phyloP scores from a whole-genome alignment of 345 rosid species.

The Eucalyptus curtisii region DNA sequence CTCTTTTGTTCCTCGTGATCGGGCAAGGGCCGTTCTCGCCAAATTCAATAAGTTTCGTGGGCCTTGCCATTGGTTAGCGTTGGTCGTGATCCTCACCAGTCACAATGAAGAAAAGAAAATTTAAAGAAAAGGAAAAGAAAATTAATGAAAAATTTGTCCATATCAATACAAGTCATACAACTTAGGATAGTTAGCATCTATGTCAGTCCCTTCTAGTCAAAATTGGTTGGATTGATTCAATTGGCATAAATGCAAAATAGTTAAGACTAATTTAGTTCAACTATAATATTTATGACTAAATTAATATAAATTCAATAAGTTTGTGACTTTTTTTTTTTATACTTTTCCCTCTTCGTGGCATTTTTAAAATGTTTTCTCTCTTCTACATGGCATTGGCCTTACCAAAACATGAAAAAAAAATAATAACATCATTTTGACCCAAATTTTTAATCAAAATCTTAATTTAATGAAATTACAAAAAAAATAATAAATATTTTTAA shows the following conservation, averaged over 20 bases:
- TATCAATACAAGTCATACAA: background rate
- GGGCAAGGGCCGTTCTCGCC: background rate
- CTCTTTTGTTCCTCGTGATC: background rate
- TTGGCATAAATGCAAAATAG: no score
- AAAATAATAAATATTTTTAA: no score
- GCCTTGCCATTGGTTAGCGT: background rate
- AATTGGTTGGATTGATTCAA: fast-evolving
- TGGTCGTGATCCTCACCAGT: fast-evolving
- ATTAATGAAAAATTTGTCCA: background rate
- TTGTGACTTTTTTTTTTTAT: fast-evolving
- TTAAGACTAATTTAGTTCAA: background rate
- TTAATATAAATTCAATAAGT: no score
- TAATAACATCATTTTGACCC: background rate
- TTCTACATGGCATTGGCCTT: background rate
- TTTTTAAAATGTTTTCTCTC: background rate
- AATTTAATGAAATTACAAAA: background rate
- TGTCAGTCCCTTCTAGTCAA: fast-evolving
- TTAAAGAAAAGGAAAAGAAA: fast-evolving
- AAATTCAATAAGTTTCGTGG: background rate
- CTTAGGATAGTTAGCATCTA: fast-evolving
- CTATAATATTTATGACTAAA: fast-evolving
- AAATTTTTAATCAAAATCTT: no score
- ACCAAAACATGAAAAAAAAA: background rate
- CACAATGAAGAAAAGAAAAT: background rate
- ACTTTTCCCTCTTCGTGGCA: background rate